Evolutionary conservation across 2,329 filamentous ascomycete genomes (phyloP), one percentile per base, ranked within the genome.

Genomic region (Drechslerella coelobrocha): DNA sequence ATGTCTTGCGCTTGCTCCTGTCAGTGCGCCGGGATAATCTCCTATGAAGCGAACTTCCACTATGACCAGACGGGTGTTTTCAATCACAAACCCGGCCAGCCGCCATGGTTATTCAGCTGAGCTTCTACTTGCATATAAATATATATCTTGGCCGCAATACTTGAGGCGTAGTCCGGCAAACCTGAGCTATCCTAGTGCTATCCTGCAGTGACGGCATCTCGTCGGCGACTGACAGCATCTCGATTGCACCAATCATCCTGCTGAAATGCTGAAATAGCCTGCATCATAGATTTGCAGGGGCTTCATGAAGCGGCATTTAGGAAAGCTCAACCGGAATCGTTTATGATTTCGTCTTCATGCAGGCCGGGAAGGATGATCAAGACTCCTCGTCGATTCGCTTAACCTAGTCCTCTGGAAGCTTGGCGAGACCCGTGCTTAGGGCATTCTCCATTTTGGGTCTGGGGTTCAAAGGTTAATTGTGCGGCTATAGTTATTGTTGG

Each of bases 281-380:
- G 53, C 41, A 59, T 27, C 19, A 51, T 12, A 21, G 52, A 23
- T 63, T 37, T 41, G 26, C 52, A 61, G 63, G 63, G 54, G 45
- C 51, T 31, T 63, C 54, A 39, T 51, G 66, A 63, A 63, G 66
- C 66, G 66, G 66, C 66, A 71, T 71, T 71, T 71, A 63, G 66
- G 66, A 54, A 71, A 17, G 47, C 24, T 60, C 66, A 71, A 71
- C 66, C 66, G 66, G 48, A 29, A 56, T 10, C 19, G 41, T 45
- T 21, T 45, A 21, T 45, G 9, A n/a, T n/a, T 23, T 4, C 24
- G 27, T 48, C 34, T 47, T 62, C 21, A 31, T 31, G 14, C 53
- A 45, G 26, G 24, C 31, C 21, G 41, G 51, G 23, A 57, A 21
- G 21, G 31, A 21, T 60, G 48, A 45, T 21, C 14, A 19, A 71